Percentiles rank a stretch among this genome's conserved stretches.
Evolutionary conservation across 371 early-diverging fungal species (phyloP).

Genomic region (Basidiobolus meristosporus): DNA sequence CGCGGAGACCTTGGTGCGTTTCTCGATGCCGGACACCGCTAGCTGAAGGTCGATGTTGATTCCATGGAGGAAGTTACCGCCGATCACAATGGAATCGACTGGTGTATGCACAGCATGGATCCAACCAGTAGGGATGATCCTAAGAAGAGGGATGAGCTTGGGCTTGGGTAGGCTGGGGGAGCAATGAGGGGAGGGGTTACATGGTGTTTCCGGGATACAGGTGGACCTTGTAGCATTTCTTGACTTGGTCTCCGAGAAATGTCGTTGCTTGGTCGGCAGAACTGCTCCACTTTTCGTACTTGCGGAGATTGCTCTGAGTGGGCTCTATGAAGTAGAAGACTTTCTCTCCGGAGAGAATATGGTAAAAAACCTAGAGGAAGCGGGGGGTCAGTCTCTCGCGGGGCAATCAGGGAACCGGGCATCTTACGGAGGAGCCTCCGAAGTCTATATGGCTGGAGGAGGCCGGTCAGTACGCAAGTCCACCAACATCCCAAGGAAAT

Average conservation of each 20-base stretch:
- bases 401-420: slow-evolving; percentile 3
- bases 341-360: slow-evolving; percentile 65
- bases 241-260: slow-evolving; percentile 62
- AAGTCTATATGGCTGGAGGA: slow-evolving; percentile 63
- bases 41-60: slow-evolving; percentile 50
- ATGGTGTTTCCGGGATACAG: slow-evolving; percentile 56
- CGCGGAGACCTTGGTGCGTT: slow-evolving; percentile 49
- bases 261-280: slow-evolving; percentile 60
- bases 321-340: slow-evolving; percentile 77
- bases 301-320: slow-evolving; percentile 54
- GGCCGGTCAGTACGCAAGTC: not conserved
- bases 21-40: slow-evolving; percentile 44
- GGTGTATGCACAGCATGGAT: slow-evolving; percentile 87
- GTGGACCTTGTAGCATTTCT: slow-evolving; percentile 41
- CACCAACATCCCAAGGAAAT: not conserved
- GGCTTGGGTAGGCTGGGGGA: no score
- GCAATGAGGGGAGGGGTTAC: slow-evolving; percentile 14
- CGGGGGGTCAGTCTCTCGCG: not conserved
- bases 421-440: slow-evolving; percentile 64
- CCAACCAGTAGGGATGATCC: slow-evolving; percentile 89
- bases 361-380: slow-evolving; percentile 42
- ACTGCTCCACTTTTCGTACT: slow-evolving; percentile 72
- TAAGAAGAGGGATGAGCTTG: slow-evolving; percentile 4
- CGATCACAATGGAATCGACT: slow-evolving; percentile 69
- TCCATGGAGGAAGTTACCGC: slow-evolving; percentile 79